phyloP scores from a whole-genome alignment of 2,329 filamentous ascomycete species.

The Aspergillus chevalieri region DNA sequence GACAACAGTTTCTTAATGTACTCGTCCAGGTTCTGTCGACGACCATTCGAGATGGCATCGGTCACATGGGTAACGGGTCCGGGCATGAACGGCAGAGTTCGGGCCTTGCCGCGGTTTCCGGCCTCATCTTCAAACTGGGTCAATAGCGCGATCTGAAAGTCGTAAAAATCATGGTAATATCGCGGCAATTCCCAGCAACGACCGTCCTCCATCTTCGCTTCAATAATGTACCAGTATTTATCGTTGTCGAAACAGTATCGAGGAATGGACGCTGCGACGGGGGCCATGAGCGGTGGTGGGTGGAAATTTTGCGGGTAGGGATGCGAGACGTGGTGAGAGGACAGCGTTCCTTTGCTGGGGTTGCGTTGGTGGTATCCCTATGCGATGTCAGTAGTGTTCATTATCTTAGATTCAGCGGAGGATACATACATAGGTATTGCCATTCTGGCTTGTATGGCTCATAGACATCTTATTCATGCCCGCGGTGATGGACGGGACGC shows the following conservation, averaged over 20 bases:
- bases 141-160: slow-evolving; percentile 92
- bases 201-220: slow-evolving; percentile 83
- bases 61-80: slow-evolving; percentile 96
- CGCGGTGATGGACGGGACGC: slow-evolving; percentile 57
- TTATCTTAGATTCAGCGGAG: neutral
- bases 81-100: slow-evolving; percentile 92
- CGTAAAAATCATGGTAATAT: slow-evolving; percentile 98
- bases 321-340: slow-evolving; percentile 34
- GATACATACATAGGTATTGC: slow-evolving; percentile 44
- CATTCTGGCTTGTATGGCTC: slow-evolving; percentile 49
- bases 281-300: slow-evolving; percentile 59
- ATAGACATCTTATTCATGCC: slow-evolving; percentile 76
- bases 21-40: slow-evolving; percentile 85
- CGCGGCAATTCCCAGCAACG: slow-evolving; percentile 87
- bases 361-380: slow-evolving; percentile 36
- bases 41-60: slow-evolving; percentile 91
- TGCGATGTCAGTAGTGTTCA: neutral
- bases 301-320: slow-evolving; percentile 41
- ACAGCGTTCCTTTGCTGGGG: slow-evolving; percentile 29
- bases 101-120: slow-evolving; percentile 73
- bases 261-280: slow-evolving; percentile 77
- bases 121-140: slow-evolving; percentile 89
- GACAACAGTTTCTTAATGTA: slow-evolving; percentile 88
- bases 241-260: slow-evolving; percentile 94
- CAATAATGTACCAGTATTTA: slow-evolving; percentile 98